Evolutionary conservation across 73 alveolate species (phyloP), one percentile per base, ranked within the genome.

Genomic region (Urostyla sp.): DNA sequence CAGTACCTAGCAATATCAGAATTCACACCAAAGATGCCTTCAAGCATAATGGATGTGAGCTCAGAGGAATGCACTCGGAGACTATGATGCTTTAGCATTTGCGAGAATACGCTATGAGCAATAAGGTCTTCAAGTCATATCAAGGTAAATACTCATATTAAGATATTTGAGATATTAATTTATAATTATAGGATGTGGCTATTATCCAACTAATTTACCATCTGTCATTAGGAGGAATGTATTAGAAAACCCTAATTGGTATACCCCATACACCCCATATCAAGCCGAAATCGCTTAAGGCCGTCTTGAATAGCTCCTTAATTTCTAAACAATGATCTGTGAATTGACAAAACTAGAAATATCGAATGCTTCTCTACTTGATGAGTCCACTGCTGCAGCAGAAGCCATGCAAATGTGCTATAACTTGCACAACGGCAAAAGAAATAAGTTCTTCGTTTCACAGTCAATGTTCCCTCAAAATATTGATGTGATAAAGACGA

Each of bases 281-380:
- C 94, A 95, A 84, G 99, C 98, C n/a, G 99, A 95, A 85, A 91
- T 95, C 76, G 75, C 97, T 6, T 95, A 95, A 79, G 99, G 99
- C 15, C 92, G 99, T 56, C 75, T 85, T 13, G 98, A 94, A 69
- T 59, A 91, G 18, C 58, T 94, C 67, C 74, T 85, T 51, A 89
- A 89, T 63, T 93, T 53, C 84, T 91, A 95, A 82, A 95, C 99
- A 31, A 75, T 94, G 84, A 90, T 95, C 51, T 82, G 89, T 66
- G 98, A 92, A 69, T 90, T 95, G 32, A 94, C 98, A 11, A 97
- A 97, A 27, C 78, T 81, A 34, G 88, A 77, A 23, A 86, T 83
- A 43, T 94, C 98, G 56, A 95, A 95, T 67, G 99, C 99, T 34
- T 89, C 97, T 13, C 90, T 95, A 37, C 88, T 95, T 38, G 99